Base-by-base conservation (phyloP, 129 eudicot genomes). In the carrot (Daucus carota) region DNA sequence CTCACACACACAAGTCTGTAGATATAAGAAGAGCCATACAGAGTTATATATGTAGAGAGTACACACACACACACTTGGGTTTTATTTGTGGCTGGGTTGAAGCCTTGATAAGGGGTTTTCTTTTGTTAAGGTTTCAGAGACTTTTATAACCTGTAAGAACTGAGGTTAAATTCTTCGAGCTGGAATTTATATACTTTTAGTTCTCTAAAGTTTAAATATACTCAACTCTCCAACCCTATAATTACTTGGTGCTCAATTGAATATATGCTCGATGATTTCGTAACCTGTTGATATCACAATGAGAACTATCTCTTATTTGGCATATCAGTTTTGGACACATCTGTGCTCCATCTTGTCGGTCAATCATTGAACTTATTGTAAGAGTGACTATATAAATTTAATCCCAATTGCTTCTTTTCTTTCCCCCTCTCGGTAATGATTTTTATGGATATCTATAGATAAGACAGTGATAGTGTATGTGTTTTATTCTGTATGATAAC, bases 271-370 rank as follows among this genome's bases (percentile, higher is more conserved):
- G 20, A n/a, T 33, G 12, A 0, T 66, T 66, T 66, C 12, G 14
- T 34, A 1, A 38, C 45, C 44, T 36, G 28, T 29, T 68, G 45
- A 15, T 32, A 34, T 68, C 72, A 36, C 46, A 32, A 38, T 36
- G 13, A 34, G 15, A 36, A 34, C 24, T 68, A 15, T 66, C 44
- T 68, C 28, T 18, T 68, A 68, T 34, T 18, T 34, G 20, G 63
- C 26, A 8, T 15, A 36, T 68, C 28, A 18, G 7, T 68, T n/a
- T 68, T 36, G 45, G 72, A 68, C 7, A 36, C 72, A 6, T 68
- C 13, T 82, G 60, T 59, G 77, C 78, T 42, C 73, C 75, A 11
- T 84, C 80, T 80, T 81, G 82, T 80, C 63, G 13, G 62, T 75
- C 44, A 38, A 67, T 72, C 34, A 52, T 67, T 66, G 22, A 69